Conservation (phyloP, 331 rosid species). For the Dryas integrifolia region DNA sequence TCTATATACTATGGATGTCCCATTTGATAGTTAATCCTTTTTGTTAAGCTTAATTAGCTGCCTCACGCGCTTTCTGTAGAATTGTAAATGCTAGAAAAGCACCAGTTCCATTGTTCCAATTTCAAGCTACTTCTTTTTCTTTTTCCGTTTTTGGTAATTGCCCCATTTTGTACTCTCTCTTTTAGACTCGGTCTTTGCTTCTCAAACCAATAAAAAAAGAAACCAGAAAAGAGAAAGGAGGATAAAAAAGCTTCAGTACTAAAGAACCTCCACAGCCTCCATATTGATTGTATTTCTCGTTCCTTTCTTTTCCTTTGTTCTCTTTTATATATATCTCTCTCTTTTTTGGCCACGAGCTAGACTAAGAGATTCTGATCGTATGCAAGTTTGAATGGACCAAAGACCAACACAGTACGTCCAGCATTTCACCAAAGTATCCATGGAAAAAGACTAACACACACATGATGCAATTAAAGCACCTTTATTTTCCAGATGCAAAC, state of each 20-base stretch:
- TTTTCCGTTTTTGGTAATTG: neutral
- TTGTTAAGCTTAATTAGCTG: too few relatives aligned
- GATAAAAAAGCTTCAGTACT: neutral
- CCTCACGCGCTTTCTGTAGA: too few relatives aligned
- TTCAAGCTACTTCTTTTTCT: neutral
- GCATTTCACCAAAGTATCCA: conserved; percentile 42
- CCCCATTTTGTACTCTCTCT: neutral
- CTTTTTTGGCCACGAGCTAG: conserved; percentile 27
- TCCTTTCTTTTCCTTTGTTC: neutral
- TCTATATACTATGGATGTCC: too few relatives aligned
- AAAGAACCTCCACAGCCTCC: too few relatives aligned
- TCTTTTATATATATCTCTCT: neutral
- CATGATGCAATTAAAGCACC: conserved; percentile 40
- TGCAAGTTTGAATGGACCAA: conserved; percentile 48
- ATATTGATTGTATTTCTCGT: neutral
- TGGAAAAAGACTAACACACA: conserved; percentile 45
- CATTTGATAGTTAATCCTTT: too few relatives aligned
- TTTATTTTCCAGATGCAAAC: conserved; percentile 50
- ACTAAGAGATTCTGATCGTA: conserved; percentile 36
- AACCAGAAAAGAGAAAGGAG: conserved; percentile 2
- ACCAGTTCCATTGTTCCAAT: too few relatives aligned
- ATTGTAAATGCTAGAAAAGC: neutral
- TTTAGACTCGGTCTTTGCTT: conserved; percentile 5
- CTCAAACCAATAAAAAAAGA: neutral
- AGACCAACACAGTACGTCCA: conserved; percentile 40